Conservation (phyloP, 495 filamentous ascomycete genomes). For the Aspergillus haitiensis region DNA sequence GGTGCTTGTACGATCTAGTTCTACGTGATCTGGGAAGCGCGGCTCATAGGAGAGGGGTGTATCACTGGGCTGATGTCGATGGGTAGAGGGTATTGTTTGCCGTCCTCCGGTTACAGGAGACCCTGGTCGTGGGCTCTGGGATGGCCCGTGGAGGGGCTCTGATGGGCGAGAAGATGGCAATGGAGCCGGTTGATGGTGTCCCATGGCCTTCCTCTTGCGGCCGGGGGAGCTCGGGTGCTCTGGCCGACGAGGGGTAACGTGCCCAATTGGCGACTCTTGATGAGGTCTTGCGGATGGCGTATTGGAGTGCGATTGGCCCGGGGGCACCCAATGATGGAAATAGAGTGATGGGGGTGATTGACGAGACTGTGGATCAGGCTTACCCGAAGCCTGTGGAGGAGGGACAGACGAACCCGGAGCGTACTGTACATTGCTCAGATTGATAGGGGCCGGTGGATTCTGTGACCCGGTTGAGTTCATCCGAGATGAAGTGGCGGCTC, state of each 20-base stretch:
- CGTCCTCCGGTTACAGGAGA: slow-evolving; percentile 10
- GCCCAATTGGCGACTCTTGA: slow-evolving; percentile 28
- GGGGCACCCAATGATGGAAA: slow-evolving; percentile 92
- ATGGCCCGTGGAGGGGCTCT: slow-evolving; percentile 6
- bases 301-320: slow-evolving; percentile 46
- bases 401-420: slow-evolving; percentile 32
- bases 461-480: slow-evolving; percentile 60
- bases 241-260: slow-evolving; percentile 30
- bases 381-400: slow-evolving; percentile 45
- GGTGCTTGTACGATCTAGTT: slow-evolving; percentile 8
- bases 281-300: slow-evolving; percentile 32
- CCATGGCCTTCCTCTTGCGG: slow-evolving; percentile 45
- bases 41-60: slow-evolving; percentile 5
- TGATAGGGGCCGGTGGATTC: slow-evolving; percentile 51
- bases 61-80: slow-evolving; percentile 19
- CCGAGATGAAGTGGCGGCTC: slow-evolving; percentile 45
- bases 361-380: slow-evolving; percentile 52
- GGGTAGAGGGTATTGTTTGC: neutral
- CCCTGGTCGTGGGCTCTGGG: slow-evolving; percentile 15
- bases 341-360: slow-evolving; percentile 71
- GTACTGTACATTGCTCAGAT: slow-evolving; percentile 32
- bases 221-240: slow-evolving; percentile 42
- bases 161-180: slow-evolving; percentile 32
- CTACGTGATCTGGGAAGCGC: slow-evolving; percentile 1
- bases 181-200: slow-evolving; percentile 40